Evolutionary conservation across 1,284 basidiomycete species (phyloP).

Genomic region (Blastosporella zonata): DNA sequence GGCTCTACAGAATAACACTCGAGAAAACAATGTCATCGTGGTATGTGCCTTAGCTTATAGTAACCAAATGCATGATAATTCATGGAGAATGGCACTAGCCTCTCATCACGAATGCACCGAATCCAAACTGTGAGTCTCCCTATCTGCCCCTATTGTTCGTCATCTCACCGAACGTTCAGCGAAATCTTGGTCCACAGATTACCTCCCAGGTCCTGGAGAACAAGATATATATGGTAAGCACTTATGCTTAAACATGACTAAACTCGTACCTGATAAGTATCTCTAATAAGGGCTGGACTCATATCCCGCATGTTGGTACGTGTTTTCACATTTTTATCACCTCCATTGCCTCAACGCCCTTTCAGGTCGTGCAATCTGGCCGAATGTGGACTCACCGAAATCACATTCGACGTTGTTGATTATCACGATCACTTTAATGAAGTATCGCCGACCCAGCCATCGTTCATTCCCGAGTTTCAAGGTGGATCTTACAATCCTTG

Average conservation of each 20-base stretch:
- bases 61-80: not conserved
- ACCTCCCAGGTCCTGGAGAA: slow-evolving; percentile 9
- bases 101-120: slow-evolving; percentile 10
- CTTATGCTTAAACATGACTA: too few species aligned
- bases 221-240: slow-evolving; percentile 9
- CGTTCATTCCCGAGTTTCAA: slow-evolving; percentile 11
- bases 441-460: slow-evolving; percentile 9
- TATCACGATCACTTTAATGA: slow-evolving; percentile 10
- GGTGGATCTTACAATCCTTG: slow-evolving; percentile 12
- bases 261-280: too few species aligned
- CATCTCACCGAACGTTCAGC: not conserved
- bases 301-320: slow-evolving; percentile 10
- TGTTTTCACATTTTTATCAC: not conserved
- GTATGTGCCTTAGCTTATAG: not conserved
- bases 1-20: slow-evolving; percentile 9
- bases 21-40: slow-evolving; percentile 8
- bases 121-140: slow-evolving; percentile 6
- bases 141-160: not conserved
- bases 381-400: slow-evolving; percentile 4
- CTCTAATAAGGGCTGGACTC: slow-evolving; percentile 4
- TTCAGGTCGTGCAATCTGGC: slow-evolving; percentile 11
- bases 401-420: slow-evolving; percentile 7
- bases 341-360: not conserved
- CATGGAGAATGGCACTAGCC: not conserved
- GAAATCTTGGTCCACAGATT: slow-evolving; percentile 12